phyloP scores from a whole-genome alignment of 75 land plant species.

The Adiantum capillusveneris region DNA sequence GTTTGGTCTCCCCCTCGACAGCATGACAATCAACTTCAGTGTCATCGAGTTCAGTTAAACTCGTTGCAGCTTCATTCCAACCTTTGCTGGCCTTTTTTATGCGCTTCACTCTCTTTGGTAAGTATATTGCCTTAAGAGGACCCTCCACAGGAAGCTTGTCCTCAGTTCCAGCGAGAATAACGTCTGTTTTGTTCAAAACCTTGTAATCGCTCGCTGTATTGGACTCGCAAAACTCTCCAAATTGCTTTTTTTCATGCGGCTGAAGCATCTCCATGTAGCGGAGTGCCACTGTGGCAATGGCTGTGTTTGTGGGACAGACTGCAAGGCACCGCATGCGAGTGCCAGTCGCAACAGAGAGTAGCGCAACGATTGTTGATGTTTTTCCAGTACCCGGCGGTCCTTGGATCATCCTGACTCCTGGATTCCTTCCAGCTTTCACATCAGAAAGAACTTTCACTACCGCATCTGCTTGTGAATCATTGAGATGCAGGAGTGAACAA shows the following conservation, averaged over 20 bases:
- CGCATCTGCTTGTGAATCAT: conserved; percentile 48
- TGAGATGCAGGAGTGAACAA: conserved; percentile 8
- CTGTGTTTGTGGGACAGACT: conserved; percentile 75
- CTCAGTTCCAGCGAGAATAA: conserved; percentile 62
- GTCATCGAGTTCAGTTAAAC: too few relatives aligned
- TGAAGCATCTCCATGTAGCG: conserved; percentile 16
- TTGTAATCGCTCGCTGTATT: not conserved
- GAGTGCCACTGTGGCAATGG: conserved; percentile 35
- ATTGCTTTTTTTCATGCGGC: not conserved
- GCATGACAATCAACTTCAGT: too few relatives aligned
- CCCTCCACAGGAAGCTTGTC: conserved; percentile 41
- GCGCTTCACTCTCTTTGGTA: conserved; percentile 53
- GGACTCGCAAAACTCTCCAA: not conserved
- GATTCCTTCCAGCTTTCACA: conserved; percentile 11
- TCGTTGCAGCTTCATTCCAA: not conserved
- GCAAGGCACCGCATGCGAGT: conserved; percentile 37
- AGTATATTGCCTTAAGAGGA: conserved; percentile 34
- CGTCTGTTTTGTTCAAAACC: conserved; percentile 29
- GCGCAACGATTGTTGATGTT: conserved; percentile 48
- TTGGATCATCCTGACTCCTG: conserved; percentile 53
- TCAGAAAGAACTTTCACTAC: conserved; percentile 11
- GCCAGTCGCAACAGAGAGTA: conserved; percentile 26
- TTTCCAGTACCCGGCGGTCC: conserved; percentile 86
- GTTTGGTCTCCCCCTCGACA: too few relatives aligned
- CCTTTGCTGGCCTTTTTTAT: conserved; percentile 5